These are phyloP conservation scores for Ophiostoma sp. DNA, from an alignment of 2,329 filamentous ascomycete genomes.

Conservation along the genomic window DNA sequence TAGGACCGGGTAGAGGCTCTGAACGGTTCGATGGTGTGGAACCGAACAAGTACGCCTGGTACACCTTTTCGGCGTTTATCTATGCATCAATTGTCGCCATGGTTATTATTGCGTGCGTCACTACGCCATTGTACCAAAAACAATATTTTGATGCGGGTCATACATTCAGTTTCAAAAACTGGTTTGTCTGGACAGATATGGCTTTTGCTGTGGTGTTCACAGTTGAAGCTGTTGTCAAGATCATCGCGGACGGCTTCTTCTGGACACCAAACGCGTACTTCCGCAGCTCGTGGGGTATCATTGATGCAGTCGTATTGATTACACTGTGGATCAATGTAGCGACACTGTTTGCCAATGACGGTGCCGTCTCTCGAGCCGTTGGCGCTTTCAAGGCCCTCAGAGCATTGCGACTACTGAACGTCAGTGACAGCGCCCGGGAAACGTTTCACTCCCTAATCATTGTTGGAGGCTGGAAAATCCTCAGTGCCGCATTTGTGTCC, in stretches of 20 bases:
- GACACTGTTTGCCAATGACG: slow-evolving; percentile 78
- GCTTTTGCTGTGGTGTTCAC: slow-evolving; percentile 87
- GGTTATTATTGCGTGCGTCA: slow-evolving; percentile 94
- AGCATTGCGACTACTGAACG: slow-evolving; percentile 86
- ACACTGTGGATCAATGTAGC: slow-evolving; percentile 95
- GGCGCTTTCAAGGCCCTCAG: slow-evolving; percentile 96
- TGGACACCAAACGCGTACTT: slow-evolving; percentile 98
- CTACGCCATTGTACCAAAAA: slow-evolving; percentile 91
- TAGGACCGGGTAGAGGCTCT: slow-evolving; percentile 83
- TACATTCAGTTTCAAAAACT: slow-evolving; percentile 66
- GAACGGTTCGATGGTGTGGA: slow-evolving; percentile 87
- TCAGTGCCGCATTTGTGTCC: slow-evolving; percentile 90
- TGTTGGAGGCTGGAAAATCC: slow-evolving; percentile 88
- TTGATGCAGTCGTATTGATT: slow-evolving; percentile 85
- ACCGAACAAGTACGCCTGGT: slow-evolving; percentile 89
- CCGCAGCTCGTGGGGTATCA: slow-evolving; percentile 93
- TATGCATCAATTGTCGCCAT: slow-evolving; percentile 94
- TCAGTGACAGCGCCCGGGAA: slow-evolving; percentile 91
- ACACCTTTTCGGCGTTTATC: slow-evolving; percentile 87
- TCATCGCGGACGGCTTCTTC: slow-evolving; percentile 91
- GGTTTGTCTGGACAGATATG: slow-evolving; percentile 94
- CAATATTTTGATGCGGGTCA: slow-evolving; percentile 69
- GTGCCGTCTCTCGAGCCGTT: slow-evolving; percentile 82
- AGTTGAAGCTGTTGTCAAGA: slow-evolving; percentile 83
- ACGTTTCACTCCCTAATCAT: slow-evolving; percentile 98